A percentile compares a stretch with the other conserved stretches of the same genome.
phyloP scores from a whole-genome alignment of 495 filamentous ascomycete species.

The Penicillium soppii region DNA sequence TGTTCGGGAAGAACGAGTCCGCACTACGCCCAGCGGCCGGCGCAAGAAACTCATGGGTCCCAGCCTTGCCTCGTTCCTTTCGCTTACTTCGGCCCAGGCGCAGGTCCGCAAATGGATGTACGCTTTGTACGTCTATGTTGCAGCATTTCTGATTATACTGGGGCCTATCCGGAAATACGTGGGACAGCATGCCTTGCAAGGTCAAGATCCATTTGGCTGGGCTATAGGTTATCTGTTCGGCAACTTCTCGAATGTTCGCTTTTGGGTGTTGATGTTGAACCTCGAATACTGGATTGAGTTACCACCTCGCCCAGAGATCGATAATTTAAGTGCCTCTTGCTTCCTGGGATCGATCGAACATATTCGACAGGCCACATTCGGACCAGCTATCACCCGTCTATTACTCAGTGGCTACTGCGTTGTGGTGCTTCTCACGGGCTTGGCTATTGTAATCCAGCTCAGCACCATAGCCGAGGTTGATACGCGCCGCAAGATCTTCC shows the following conservation, averaged over 20 bases:
- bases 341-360: conserved; percentile 57
- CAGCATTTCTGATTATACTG: conserved; percentile 63
- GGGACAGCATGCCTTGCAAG: conserved; percentile 59
- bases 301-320: conserved; percentile 49
- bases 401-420: conserved; percentile 72
- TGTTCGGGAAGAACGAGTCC: conserved; percentile 32
- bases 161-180: conserved; percentile 71
- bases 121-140: conserved; percentile 71
- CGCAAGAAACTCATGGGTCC: conserved; percentile 67
- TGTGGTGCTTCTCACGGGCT: conserved; percentile 63
- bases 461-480: conserved; percentile 79
- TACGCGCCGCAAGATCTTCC: conserved; percentile 96
- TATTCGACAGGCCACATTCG: conserved; percentile 57
- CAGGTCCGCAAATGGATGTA: conserved; percentile 77
- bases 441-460: conserved; percentile 70
- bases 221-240: conserved; percentile 87
- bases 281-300: conserved; percentile 76
- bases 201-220: conserved; percentile 86
- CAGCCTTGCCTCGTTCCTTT: conserved; percentile 69
- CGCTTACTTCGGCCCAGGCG: conserved; percentile 77
- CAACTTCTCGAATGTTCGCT: conserved; percentile 65
- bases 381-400: conserved; percentile 79
- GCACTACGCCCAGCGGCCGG: conserved; percentile 62
- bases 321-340: conserved; percentile 33
- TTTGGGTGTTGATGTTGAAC: conserved; percentile 61